Evolutionary conservation across 768 basidiomycete genomes (phyloP), one percentile per base, ranked within the genome.

Genomic region (Termitomyces sp.): DNA sequence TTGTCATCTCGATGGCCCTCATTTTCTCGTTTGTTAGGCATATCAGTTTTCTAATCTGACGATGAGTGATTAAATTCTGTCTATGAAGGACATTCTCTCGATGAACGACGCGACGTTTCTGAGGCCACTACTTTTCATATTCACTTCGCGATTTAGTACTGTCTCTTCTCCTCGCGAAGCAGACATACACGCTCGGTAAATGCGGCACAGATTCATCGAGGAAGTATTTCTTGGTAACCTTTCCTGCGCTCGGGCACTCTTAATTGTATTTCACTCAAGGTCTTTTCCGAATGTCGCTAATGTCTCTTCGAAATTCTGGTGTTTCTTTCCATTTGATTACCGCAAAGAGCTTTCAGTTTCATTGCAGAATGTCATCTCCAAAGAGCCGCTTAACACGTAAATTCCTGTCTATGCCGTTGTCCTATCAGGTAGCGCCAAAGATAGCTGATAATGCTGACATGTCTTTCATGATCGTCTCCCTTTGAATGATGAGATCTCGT

Each of bases 1-100:
- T 72, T 34, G 67, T 67, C 41, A 50, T 36, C 42, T 61, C 37
- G 56, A 61, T 45, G 60, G 52, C 51, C 51, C 34, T 51, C 52
- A 29, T 48, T 48, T 36, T 56, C 57, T 28, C 31, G 55, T 24
- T 39, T 29, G 5, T 36, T 37, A 42, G 9, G 52, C 10, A n/a
- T n/a, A n/a, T n/a, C n/a, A n/a, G n/a, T 12, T 29, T 49, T 20
- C 29, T 33, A 3, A 7, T 34, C 15, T 22, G 33, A 34, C 20
- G 22, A 34, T 16, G 33, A 50, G 33, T 34, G 33, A 34, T 1
- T 13, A 7, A 50, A 9, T 6, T 50, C 22, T 22, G 20, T 50
- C 3, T 29, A 13, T 24, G 18, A 18, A 4, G 9, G 29, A 8
- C 29, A 18, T n/a, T 15, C 22, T 4, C n/a, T 29, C 5, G n/a